These are phyloP conservation scores for Rhizopogon vinicolor DNA, from an alignment of 768 basidiomycete species.

Conservation along the genomic window DNA sequence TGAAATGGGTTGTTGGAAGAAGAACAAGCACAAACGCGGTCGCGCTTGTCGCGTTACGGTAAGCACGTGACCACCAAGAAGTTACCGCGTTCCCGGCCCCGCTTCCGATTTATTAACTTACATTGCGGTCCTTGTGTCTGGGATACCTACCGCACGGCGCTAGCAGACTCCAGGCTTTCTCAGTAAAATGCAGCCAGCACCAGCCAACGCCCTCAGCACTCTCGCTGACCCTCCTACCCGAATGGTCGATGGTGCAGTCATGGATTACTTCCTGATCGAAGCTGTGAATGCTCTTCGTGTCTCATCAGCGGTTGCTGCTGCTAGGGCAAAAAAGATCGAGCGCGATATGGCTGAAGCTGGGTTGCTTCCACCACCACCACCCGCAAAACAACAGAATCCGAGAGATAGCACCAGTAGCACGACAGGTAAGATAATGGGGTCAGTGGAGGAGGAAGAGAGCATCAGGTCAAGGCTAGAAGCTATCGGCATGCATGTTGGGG, in stretches of 20 bases:
- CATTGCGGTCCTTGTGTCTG: no score
- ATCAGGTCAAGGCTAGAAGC: slow-evolving; percentile 67
- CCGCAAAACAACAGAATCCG: slow-evolving; percentile 27
- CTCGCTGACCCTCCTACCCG: slow-evolving; percentile 62
- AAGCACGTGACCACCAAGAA: no score
- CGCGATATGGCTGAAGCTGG: slow-evolving; percentile 79
- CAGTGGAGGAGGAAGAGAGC: slow-evolving; percentile 63
- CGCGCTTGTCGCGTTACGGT: no score
- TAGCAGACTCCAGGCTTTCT: slow-evolving; percentile 13
- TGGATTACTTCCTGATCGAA: slow-evolving; percentile 88
- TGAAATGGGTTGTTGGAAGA: slow-evolving; percentile 8
- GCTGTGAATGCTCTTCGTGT: slow-evolving; percentile 68
- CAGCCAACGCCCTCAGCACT: slow-evolving; percentile 34
- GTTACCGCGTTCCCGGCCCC: no score
- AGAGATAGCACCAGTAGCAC: slow-evolving; percentile 34
- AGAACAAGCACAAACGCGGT: no score
- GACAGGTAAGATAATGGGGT: slow-evolving; percentile 11
- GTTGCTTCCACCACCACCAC: slow-evolving; percentile 50
- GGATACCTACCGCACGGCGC: background rate
- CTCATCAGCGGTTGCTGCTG: slow-evolving; percentile 69
- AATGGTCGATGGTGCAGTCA: slow-evolving; percentile 60
- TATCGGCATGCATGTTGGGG: slow-evolving; percentile 84
- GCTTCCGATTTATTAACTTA: background rate
- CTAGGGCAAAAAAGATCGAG: slow-evolving; percentile 64
- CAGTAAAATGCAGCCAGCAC: slow-evolving; percentile 15